Percentiles rank a stretch among this genome's conserved stretches.
phyloP scores from a whole-genome alignment of 345 rosid species.

The Sonneratia caseolaris region DNA sequence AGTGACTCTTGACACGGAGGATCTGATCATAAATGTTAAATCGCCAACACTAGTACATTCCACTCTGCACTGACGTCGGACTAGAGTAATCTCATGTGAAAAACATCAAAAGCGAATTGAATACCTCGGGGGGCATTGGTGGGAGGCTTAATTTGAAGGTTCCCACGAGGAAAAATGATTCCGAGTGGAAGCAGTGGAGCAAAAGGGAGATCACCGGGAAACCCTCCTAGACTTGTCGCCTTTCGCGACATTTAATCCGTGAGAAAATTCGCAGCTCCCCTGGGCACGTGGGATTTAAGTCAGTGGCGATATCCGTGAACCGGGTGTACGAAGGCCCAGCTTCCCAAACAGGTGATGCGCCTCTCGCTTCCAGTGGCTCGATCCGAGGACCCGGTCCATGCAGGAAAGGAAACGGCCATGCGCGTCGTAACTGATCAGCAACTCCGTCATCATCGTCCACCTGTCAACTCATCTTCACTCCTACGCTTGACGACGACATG shows the following conservation, averaged over 20 bases:
- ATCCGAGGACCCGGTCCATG: not conserved
- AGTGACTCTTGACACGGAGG: too few relatives aligned
- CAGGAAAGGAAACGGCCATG: not conserved
- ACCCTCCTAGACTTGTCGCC: conserved; percentile 4
- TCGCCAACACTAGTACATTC: too few relatives aligned
- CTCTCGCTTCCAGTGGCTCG: not conserved
- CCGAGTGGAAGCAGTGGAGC: not conserved
- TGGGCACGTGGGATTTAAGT: conserved; percentile 6
- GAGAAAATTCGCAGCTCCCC: too few relatives aligned
- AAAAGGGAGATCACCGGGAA: not conserved
- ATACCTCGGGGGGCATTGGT: too few relatives aligned
- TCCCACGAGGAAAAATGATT: not conserved
- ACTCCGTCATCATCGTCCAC: not conserved
- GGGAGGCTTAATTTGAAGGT: too few relatives aligned
- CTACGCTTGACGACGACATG: too few relatives aligned
- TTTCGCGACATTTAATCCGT: conserved; percentile 1
- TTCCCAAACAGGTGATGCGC: not conserved
- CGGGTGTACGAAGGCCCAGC: not conserved
- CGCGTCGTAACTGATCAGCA: not conserved
- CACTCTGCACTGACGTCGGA: too few relatives aligned
- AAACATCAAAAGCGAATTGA: too few relatives aligned
- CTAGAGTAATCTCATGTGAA: too few relatives aligned
- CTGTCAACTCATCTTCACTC: too few relatives aligned
- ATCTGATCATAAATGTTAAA: too few relatives aligned
- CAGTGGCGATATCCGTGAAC: not conserved